phyloP scores from a whole-genome alignment of 495 filamentous ascomycete genomes.

The Staphylotrichum tortipilum region DNA sequence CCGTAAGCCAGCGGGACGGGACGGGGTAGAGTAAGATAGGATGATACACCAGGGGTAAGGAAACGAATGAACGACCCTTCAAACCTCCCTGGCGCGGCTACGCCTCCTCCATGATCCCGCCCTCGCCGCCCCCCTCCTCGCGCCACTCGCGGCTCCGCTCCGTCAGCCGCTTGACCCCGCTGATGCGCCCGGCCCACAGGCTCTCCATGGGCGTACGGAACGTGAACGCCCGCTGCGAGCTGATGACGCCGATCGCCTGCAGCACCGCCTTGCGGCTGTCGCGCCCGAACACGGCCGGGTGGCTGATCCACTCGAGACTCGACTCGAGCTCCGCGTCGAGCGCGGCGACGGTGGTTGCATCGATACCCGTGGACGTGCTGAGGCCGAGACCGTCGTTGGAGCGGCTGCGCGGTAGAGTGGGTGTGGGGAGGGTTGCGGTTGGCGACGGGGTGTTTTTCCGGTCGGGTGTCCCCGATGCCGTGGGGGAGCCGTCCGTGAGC shows the following conservation, averaged over 20 bases:
- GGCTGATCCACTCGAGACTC: conserved; percentile 97
- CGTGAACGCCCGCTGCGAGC: conserved; percentile 86
- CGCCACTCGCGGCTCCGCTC: conserved; percentile 79
- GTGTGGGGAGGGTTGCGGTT: conserved; percentile 35
- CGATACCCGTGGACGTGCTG: conserved; percentile 61
- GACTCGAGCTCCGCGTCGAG: conserved; percentile 86
- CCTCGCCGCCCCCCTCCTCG: conserved; percentile 70
- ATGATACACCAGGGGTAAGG: too few species aligned
- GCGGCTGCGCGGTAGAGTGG: conserved; percentile 26
- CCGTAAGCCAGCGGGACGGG: too few species aligned
- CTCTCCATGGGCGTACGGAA: conserved; percentile 81
- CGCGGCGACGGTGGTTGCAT: conserved; percentile 67
- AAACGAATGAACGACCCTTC: too few species aligned
- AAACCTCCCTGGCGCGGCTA: conserved; percentile 17
- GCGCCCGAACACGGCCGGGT: conserved; percentile 90
- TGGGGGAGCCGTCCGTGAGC: conserved; percentile 37
- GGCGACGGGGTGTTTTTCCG: conserved; percentile 43
- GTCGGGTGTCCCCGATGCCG: conserved; percentile 36
- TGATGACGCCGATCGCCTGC: conserved; percentile 93
- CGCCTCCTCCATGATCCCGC: conserved; percentile 68
- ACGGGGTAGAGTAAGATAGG: too few species aligned
- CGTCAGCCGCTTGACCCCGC: conserved; percentile 66
- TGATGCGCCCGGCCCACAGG: conserved; percentile 73
- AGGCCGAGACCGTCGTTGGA: conserved; percentile 39
- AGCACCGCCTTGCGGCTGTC: conserved; percentile 93